A percentile compares a stretch with the other conserved stretches of the same genome.
Evolutionary conservation across 1,284 basidiomycete genomes (phyloP).

Genomic region (Phellopilus nigrolimitatus): DNA sequence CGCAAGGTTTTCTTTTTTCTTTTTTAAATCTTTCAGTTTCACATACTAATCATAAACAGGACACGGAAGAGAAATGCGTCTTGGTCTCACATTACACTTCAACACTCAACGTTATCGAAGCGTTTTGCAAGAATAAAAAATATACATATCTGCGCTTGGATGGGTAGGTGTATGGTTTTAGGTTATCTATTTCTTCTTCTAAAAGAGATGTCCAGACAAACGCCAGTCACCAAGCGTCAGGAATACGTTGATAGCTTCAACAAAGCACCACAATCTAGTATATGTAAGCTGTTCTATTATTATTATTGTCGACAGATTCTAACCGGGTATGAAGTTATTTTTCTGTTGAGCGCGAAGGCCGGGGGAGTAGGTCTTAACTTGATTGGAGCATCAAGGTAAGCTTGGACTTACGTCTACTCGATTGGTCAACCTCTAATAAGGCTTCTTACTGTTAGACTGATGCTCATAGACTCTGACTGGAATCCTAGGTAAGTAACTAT

Average conservation of each 20-base stretch:
- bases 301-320: slow-evolving; percentile 10
- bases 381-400: slow-evolving; percentile 83
- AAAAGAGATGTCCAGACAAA: slow-evolving; percentile 48
- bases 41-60: slow-evolving; percentile 29
- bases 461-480: slow-evolving; percentile 92
- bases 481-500: slow-evolving; percentile 67
- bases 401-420: no score
- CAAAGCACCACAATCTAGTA: slow-evolving; percentile 60
- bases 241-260: slow-evolving; percentile 82
- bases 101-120: slow-evolving; percentile 89
- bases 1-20: slow-evolving; percentile 41
- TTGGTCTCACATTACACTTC: slow-evolving; percentile 88
- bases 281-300: slow-evolving; percentile 42
- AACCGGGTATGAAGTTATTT: slow-evolving; percentile 63
- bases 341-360: slow-evolving; percentile 92
- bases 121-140: slow-evolving; percentile 69
- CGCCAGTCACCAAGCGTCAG: slow-evolving; percentile 75
- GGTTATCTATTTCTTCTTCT: not conserved
- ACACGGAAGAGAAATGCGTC: slow-evolving; percentile 90
- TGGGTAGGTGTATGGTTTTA: slow-evolving; percentile 50
- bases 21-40: not conserved
- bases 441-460: no score
- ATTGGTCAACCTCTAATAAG: no score
- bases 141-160: slow-evolving; percentile 88
- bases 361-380: slow-evolving; percentile 95